Conservation (phyloP, 2,329 filamentous ascomycete species). For the Arthrinium puccinioides region DNA sequence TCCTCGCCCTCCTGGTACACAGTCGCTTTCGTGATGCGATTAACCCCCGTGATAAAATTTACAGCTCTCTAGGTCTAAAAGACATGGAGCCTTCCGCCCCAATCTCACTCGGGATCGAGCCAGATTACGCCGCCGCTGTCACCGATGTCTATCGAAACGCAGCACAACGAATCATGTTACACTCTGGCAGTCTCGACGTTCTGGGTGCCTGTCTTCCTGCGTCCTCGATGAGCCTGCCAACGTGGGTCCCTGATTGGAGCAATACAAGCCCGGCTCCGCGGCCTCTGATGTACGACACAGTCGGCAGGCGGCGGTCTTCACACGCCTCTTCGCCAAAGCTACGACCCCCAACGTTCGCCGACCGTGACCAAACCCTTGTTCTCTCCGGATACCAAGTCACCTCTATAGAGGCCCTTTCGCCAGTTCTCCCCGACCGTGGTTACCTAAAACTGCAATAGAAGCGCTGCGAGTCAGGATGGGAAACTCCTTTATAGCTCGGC, state of each 20-base stretch:
- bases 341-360: background rate
- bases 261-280: background rate
- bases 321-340: background rate
- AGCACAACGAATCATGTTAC: background rate
- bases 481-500: background rate
- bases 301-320: constrained; percentile 1
- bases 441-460: no score
- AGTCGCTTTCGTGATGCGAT: constrained; percentile 1
- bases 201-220: constrained; percentile 2
- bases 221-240: background rate
- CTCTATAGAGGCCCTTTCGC: background rate
- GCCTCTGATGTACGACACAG: constrained; percentile 3
- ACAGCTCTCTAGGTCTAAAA: constrained; percentile 2
- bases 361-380: background rate
- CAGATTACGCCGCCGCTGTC: background rate
- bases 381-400: background rate
- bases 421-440: no score
- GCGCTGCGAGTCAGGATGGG: background rate
- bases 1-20: constrained; percentile 1
- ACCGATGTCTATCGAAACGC: background rate
- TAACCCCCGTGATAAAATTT: constrained; percentile 2
- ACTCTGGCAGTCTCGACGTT: background rate
- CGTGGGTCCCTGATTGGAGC: constrained; percentile 6
- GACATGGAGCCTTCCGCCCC: background rate
- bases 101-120: background rate